Percentiles rank a stretch among this genome's conserved stretches.
phyloP scores from a whole-genome alignment of 768 basidiomycete species.

The Phanerochaete sordida region DNA sequence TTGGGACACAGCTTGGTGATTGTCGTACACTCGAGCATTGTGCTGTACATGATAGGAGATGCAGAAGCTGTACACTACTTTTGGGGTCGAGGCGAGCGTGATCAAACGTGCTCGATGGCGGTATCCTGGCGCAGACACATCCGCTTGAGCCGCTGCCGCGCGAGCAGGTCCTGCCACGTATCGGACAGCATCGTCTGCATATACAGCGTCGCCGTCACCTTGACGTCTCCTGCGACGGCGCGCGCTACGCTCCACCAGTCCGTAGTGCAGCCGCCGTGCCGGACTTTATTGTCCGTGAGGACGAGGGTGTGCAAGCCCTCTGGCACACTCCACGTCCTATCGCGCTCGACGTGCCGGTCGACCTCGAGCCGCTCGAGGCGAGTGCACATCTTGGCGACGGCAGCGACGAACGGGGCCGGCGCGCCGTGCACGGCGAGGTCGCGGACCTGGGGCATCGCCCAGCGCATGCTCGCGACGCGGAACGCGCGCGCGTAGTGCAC shows the following conservation, averaged over 20 bases:
- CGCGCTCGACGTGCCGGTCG: conserved; percentile 8
- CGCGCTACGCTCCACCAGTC: conserved; percentile 3
- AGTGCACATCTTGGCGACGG: conserved; percentile 22
- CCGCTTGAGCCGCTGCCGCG: neutral
- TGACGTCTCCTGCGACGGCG: neutral
- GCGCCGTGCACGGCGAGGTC: conserved; percentile 22
- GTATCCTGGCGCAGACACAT: neutral
- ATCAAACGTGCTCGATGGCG: neutral
- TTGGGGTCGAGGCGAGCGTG: no score
- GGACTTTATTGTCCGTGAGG: neutral
- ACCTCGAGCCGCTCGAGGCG: conserved; percentile 17
- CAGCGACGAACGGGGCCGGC: conserved; percentile 18
- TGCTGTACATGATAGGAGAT: neutral
- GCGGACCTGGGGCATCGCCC: conserved; percentile 21
- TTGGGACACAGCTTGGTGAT: neutral
- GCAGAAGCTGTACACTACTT: neutral
- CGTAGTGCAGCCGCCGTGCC: neutral
- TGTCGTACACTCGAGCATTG: neutral
- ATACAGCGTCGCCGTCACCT: neutral
- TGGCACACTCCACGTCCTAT: conserved; percentile 6
- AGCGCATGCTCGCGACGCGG: conserved; percentile 3
- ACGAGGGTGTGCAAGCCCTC: conserved; percentile 9
- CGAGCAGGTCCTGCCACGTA: neutral
- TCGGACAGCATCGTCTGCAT: neutral
- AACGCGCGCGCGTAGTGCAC: neutral